These are phyloP conservation scores for Lactuca saligna DNA, from an alignment of 129 eudicot genomes.

Conservation along the genomic window DNA sequence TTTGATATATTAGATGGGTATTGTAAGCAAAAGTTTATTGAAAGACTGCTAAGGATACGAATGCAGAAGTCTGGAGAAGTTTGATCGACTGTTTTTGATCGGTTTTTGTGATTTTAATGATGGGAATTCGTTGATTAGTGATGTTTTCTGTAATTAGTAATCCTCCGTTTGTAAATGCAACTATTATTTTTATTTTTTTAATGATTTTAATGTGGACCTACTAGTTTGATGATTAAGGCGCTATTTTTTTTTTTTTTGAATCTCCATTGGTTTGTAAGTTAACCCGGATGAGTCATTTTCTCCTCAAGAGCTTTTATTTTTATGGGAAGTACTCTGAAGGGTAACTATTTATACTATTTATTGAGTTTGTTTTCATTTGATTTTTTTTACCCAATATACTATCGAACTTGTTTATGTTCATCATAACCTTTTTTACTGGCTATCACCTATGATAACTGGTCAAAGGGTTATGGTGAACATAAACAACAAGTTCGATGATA, in stretches of 20 bases:
- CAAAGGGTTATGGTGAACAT: too few relatives aligned
- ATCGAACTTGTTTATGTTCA: too few relatives aligned
- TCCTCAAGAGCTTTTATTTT: not conserved
- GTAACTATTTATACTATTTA: too few relatives aligned
- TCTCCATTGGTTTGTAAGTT: not conserved
- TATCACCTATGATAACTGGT: too few relatives aligned
- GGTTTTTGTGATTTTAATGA: not conserved
- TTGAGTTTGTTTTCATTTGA: too few relatives aligned
- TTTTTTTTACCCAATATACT: too few relatives aligned
- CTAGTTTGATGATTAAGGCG: not conserved
- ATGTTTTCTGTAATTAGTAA: not conserved
- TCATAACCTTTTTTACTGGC: too few relatives aligned
- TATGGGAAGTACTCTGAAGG: too few relatives aligned
- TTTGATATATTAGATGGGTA: constrained; percentile 16
- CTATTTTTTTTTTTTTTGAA: not conserved
- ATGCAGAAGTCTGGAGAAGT: not conserved
- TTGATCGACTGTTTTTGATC: not conserved
- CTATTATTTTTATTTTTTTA: not conserved
- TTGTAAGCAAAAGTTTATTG: constrained; percentile 11
- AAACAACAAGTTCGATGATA: too few relatives aligned
- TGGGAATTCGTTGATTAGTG: not conserved
- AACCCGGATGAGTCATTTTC: not conserved
- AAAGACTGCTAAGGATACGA: not conserved
- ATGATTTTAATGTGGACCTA: not conserved
- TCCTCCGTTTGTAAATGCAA: not conserved